Percentiles rank a stretch among this genome's conserved stretches.
Conservation (phyloP, 768 basidiomycete species). For the Mycena haematopus region DNA sequence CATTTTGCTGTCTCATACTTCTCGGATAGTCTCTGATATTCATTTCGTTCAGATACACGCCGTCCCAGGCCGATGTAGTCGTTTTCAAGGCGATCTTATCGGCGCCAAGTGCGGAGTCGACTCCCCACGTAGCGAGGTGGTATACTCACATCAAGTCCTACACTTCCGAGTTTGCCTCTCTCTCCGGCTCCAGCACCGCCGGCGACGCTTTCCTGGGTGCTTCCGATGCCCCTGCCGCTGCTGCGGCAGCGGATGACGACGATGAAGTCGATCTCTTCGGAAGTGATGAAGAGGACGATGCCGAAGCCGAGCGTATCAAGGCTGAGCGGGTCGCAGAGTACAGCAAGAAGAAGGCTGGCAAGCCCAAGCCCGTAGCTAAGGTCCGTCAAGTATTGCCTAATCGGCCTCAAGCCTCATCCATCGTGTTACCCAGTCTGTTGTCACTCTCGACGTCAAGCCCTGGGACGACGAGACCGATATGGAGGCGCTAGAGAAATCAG, state of each 20-base stretch:
- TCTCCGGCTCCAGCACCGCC: constrained; percentile 87
- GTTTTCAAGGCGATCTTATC: constrained; percentile 84
- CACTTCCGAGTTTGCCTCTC: constrained; percentile 72
- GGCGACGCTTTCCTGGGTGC: constrained; percentile 73
- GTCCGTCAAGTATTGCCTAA: constrained; percentile 45
- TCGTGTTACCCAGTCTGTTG: constrained; percentile 78
- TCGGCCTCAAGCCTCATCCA: constrained; percentile 17
- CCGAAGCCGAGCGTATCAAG: constrained; percentile 86
- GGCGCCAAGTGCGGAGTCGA: constrained; percentile 64
- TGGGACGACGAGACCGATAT: constrained; percentile 99
- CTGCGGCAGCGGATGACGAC: constrained; percentile 66
- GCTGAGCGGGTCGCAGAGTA: constrained; percentile 94
- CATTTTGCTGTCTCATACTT: constrained; percentile 16
- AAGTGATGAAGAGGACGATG: constrained; percentile 82
- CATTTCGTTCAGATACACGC: constrained; percentile 68
- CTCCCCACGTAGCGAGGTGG: constrained; percentile 87
- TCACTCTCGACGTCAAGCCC: constrained; percentile 97
- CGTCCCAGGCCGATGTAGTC: constrained; percentile 93
- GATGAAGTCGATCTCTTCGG: constrained; percentile 89
- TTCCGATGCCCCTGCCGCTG: constrained; percentile 47
- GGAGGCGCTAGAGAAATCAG: constrained; percentile 79
- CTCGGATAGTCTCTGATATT: constrained; percentile 26
- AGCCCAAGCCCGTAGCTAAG: constrained; percentile 89
- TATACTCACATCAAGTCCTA: constrained; percentile 94
- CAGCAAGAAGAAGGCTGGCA: constrained; percentile 90